Evolutionary conservation across 371 early-diverging fungal species (phyloP).

Genomic region (Cokeromyces recurvatus): DNA sequence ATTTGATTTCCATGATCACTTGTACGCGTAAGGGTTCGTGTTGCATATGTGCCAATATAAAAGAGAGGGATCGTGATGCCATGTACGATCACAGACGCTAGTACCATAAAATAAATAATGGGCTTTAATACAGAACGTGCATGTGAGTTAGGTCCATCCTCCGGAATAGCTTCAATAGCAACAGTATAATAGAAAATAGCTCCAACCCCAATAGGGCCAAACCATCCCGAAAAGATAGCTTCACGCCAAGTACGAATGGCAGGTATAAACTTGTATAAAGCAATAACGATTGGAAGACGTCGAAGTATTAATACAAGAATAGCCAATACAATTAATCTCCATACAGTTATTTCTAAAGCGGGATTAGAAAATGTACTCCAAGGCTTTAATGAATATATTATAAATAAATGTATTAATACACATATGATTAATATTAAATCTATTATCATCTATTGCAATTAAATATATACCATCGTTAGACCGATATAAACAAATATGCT

Average conservation of each 20-base stretch:
- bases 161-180: conserved; percentile 36
- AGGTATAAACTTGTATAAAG: conserved; percentile 59
- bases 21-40: conserved; percentile 27
- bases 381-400: conserved; percentile 35
- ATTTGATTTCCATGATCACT: conserved; percentile 9
- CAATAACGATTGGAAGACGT: conserved; percentile 73
- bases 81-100: conserved; percentile 74
- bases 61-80: conserved; percentile 75
- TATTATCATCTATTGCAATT: background rate
- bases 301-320: conserved; percentile 76
- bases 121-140: conserved; percentile 47
- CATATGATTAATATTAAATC: no score
- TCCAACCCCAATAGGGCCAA: conserved; percentile 91
- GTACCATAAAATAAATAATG: conserved; percentile 67
- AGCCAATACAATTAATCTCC: conserved; percentile 64
- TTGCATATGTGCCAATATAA: conserved; percentile 36
- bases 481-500: conserved; percentile 93
- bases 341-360: conserved; percentile 40
- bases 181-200: conserved; percentile 76
- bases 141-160: conserved; percentile 20
- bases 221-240: conserved; percentile 93
- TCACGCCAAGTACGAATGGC: conserved; percentile 69
- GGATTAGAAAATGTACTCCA: conserved; percentile 56
- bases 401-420: background rate
- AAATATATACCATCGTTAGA: conserved; percentile 51